Percentiles rank a stretch among this genome's conserved stretches.
Evolutionary conservation across 805 yeast genomes (phyloP).

Genomic region (Candida endomychidarum): DNA sequence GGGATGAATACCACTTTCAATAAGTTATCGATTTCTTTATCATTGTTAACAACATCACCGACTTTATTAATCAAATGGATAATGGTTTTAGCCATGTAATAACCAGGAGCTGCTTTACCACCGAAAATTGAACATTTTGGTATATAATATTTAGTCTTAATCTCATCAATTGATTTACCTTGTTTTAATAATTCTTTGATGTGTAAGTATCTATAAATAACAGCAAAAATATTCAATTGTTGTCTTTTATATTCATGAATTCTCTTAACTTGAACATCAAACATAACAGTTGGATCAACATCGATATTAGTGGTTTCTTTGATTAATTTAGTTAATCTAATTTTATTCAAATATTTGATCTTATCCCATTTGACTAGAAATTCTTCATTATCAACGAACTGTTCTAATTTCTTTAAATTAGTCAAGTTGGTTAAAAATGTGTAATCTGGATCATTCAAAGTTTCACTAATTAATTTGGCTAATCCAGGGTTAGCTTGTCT

Average conservation of each 20-base stretch:
- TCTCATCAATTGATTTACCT: slow-evolving; percentile 39
- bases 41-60: slow-evolving; percentile 76
- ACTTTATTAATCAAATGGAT: slow-evolving; percentile 84
- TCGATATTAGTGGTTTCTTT: slow-evolving; percentile 62
- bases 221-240: slow-evolving; percentile 88
- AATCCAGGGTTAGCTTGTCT: slow-evolving; percentile 87
- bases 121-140: slow-evolving; percentile 85
- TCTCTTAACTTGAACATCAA: slow-evolving; percentile 91
- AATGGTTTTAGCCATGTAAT: slow-evolving; percentile 89
- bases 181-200: slow-evolving; percentile 67
- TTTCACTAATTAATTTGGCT: slow-evolving; percentile 68
- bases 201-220: slow-evolving; percentile 75
- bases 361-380: slow-evolving; percentile 71
- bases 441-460: slow-evolving; percentile 63
- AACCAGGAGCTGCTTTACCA: slow-evolving; percentile 98
- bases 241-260: slow-evolving; percentile 96
- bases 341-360: slow-evolving; percentile 70
- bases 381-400: slow-evolving; percentile 62
- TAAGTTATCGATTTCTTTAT: slow-evolving; percentile 68
- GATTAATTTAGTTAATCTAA: slow-evolving; percentile 62
- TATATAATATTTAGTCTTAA: slow-evolving; percentile 60
- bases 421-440: slow-evolving; percentile 68
- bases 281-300: slow-evolving; percentile 71
- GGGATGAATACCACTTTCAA: slow-evolving; percentile 87
- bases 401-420: slow-evolving; percentile 63